phyloP scores from a whole-genome alignment of 768 basidiomycete genomes.

The Calvatia gigantea region DNA sequence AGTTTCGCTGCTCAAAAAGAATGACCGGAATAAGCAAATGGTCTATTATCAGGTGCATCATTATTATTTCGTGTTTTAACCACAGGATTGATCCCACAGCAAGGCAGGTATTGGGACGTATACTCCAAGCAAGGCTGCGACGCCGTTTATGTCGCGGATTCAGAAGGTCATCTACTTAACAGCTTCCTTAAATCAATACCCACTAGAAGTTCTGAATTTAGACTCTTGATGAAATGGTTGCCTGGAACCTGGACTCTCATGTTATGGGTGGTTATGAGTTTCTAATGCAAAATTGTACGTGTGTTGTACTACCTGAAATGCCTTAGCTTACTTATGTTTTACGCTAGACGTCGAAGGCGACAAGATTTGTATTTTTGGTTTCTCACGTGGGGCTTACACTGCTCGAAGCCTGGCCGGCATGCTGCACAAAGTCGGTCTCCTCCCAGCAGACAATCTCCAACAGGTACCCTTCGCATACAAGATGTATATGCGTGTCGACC shows the following conservation, averaged over 20 bases:
- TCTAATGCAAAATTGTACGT: conserved; percentile 54
- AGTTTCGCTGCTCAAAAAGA: conserved; percentile 49
- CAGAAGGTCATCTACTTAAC: conserved; percentile 29
- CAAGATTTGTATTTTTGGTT: conserved; percentile 61
- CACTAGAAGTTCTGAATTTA: conserved; percentile 16
- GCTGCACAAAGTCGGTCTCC: conserved; percentile 49
- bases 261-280: conserved; percentile 58
- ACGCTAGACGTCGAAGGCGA: conserved; percentile 45
- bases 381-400: conserved; percentile 65
- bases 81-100: background rate
- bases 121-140: conserved; percentile 32
- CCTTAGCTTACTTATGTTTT: background rate
- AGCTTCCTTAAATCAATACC: background rate
- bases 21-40: conserved; percentile 49
- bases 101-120: conserved; percentile 55
- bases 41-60: conserved; percentile 50
- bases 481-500: conserved; percentile 54
- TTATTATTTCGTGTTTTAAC: background rate
- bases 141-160: conserved; percentile 31
- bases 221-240: conserved; percentile 48
- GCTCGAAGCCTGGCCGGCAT: conserved; percentile 46
- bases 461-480: conserved; percentile 64
- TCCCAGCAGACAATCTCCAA: conserved; percentile 45
- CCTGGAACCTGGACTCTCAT: conserved; percentile 45
- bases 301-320: background rate